Evolutionary conservation across 2,329 filamentous ascomycete genomes (phyloP), one percentile per base, ranked within the genome.

Genomic region (Paraphoma chrysanthemicola): DNA sequence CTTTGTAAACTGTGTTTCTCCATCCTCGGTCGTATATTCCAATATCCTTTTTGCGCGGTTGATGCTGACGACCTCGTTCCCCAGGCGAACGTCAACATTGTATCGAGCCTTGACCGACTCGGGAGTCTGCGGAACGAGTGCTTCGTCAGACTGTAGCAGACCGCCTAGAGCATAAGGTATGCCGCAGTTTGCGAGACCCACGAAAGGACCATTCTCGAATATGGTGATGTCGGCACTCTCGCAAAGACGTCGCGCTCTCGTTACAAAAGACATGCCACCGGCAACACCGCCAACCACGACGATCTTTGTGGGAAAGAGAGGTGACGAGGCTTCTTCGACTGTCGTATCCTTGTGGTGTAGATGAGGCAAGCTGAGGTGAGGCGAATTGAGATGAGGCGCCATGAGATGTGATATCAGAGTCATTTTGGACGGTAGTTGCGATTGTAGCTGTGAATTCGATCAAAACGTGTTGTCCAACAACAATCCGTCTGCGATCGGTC

Each of bases 121-220:
- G 12, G 62, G 62, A 8, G 63, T 69, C 44, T 69, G 64, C 9
- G 70, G 54, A 41, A 67, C 50, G 10, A 71, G 67, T 11, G 51
- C 44, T 12, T 51, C 48, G 10, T 65, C 60, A 17, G 51, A 39
- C 17, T 51, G 17, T 42, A 69, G 68, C 30, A 68, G 53, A 16
- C 60, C 60, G 45, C 61, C 60, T 4, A 71, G 62, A 11, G 67
- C 68, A 51, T 71, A 71, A 2, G 59, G 57, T 29, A 62, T 55
- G 11, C 69, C 69, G 57, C 68, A 72, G 57, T 69, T 72, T 47
- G 68, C 68, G 56, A 62, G 70, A 47, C 59, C 57, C 45, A 68
- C 56, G 55, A 58, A 70, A 9, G 63, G 65, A 2, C 67, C 68
- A 30, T 59, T 65, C 48, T 72, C 68, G 44, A 72, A 62, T 43